A percentile compares a stretch with the other conserved stretches of the same genome.
Conservation (phyloP, 805 yeast genomes). For the Maudiozyma barnettii region DNA sequence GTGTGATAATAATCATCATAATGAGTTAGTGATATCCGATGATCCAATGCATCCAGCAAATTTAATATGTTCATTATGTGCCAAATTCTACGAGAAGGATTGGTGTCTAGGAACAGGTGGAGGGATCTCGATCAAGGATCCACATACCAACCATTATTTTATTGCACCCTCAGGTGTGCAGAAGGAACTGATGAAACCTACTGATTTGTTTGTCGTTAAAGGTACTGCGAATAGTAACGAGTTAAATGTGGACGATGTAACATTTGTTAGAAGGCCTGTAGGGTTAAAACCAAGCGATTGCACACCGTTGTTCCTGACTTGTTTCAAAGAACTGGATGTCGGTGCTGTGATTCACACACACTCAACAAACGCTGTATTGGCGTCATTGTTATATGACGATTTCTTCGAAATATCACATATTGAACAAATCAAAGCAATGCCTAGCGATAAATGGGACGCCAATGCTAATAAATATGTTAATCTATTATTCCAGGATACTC, state of each 20-base stretch:
- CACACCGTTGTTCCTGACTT: conserved; percentile 76
- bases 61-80: conserved; percentile 72
- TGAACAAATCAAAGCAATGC: conserved; percentile 90
- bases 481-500: conserved; percentile 59
- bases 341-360: conserved; percentile 95
- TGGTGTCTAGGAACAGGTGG: conserved; percentile 98
- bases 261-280: conserved; percentile 52
- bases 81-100: conserved; percentile 63
- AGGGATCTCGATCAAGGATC: conserved; percentile 61
- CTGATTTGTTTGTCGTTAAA: conserved; percentile 71
- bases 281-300: conserved; percentile 84
- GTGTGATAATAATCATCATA: not conserved
- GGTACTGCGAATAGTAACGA: conserved; percentile 8
- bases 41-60: conserved; percentile 71
- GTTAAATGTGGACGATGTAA: conserved; percentile 30
- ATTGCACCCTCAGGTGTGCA: conserved; percentile 96
- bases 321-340: conserved; percentile 57
- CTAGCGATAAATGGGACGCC: conserved; percentile 46
- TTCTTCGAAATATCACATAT: conserved; percentile 71
- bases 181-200: conserved; percentile 76
- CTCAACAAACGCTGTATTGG: conserved; percentile 80
- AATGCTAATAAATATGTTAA: conserved; percentile 41
- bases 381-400: conserved; percentile 56
- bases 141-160: conserved; percentile 44
- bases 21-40: conserved; percentile 19